These are phyloP conservation scores for Ophiognomonia clavigignenti-juglandacearum DNA, from an alignment of 2,329 filamentous ascomycete genomes.

Conservation along the genomic window DNA sequence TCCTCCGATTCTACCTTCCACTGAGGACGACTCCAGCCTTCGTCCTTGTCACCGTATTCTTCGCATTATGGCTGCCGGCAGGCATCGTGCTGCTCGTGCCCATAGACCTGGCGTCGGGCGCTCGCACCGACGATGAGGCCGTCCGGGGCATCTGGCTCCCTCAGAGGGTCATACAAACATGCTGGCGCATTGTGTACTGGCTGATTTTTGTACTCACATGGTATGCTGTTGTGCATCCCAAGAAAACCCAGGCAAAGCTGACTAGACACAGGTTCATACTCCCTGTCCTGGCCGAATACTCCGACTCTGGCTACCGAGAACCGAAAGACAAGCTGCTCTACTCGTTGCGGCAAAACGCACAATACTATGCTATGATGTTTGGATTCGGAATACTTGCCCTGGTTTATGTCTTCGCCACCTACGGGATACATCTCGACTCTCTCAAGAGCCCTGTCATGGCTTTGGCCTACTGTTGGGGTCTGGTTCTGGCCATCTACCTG, in stretches of 20 bases:
- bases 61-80: constrained; percentile 88
- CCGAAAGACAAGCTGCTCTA: constrained; percentile 76
- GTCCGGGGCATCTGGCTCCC: constrained; percentile 84
- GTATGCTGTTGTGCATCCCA: constrained; percentile 40
- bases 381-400: constrained; percentile 66
- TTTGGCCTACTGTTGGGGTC: constrained; percentile 87
- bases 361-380: constrained; percentile 80
- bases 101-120: constrained; percentile 88
- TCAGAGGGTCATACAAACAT: constrained; percentile 70
- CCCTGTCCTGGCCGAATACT: constrained; percentile 88
- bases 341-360: constrained; percentile 79
- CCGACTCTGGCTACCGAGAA: constrained; percentile 88
- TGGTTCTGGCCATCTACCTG: constrained; percentile 87
- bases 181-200: constrained; percentile 97
- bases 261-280: constrained; percentile 70
- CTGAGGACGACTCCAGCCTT: constrained; percentile 87
- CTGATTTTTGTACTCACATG: constrained; percentile 92
- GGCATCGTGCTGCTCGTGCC: constrained; percentile 90
- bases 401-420: constrained; percentile 77
- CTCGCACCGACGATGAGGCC: constrained; percentile 64
- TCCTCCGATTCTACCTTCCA: constrained; percentile 85
- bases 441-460: constrained; percentile 89
- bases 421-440: constrained; percentile 65
- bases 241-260: constrained; percentile 13
- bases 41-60: constrained; percentile 86